These are phyloP conservation scores for Plasmodium fragile DNA, from an alignment of 169 alveolate genomes.

Conservation along the genomic window DNA sequence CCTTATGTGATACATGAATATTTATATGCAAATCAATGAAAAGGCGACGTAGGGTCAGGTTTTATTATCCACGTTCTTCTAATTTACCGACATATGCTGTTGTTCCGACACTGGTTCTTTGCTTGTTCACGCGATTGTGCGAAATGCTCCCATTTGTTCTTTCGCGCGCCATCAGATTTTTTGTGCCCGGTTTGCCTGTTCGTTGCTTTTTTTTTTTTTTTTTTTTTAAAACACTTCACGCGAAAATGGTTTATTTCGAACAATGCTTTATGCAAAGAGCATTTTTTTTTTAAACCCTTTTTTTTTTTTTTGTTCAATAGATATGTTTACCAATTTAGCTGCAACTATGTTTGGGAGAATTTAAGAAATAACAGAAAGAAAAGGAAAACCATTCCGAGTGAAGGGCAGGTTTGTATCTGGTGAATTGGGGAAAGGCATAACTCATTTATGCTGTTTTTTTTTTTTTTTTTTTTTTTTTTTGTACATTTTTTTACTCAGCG, in stretches of 20 bases:
- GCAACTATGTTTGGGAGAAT: neutral
- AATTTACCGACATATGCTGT: neutral
- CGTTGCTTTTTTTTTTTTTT: neutral
- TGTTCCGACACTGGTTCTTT: neutral
- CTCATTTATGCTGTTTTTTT: neutral
- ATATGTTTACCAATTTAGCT: neutral
- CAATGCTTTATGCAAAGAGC: neutral
- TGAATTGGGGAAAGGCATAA: neutral
- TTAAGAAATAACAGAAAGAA: neutral
- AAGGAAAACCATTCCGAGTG: neutral
- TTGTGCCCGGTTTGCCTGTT: neutral
- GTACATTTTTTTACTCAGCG: neutral
- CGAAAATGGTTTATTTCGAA: neutral
- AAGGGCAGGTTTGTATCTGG: neutral
- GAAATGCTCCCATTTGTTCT: neutral
- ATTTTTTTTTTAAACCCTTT: neutral
- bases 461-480: neutral
- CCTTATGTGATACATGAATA: neutral
- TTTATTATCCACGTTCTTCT: neutral
- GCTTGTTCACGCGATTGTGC: neutral
- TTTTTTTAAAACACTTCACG: neutral
- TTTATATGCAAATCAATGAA: no score
- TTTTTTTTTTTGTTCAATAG: neutral
- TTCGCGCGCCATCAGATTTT: neutral
- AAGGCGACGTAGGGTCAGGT: neutral